Evolutionary conservation across 2,329 filamentous ascomycete species (phyloP), one percentile per base, ranked within the genome.

Genomic region (Ascosphaera aggregata): DNA sequence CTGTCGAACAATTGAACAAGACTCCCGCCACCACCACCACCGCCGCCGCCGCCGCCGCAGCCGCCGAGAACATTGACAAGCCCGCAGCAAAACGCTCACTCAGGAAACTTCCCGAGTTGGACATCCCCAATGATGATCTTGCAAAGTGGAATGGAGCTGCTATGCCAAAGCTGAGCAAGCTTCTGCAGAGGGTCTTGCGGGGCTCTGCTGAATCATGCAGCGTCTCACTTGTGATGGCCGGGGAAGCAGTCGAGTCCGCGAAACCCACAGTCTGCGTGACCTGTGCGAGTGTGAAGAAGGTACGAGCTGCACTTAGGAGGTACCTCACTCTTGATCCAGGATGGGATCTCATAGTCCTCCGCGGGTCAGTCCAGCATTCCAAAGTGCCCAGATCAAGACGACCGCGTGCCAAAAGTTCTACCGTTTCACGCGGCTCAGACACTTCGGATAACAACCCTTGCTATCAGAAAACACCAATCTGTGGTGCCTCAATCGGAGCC

Each of bases 401-500:
- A 35, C 55, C 56, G 2, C 53, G 54, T 16, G 53, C 50, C 36
- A 46, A 52, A 15, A 48, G 48, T 3, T 48, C 49, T 3, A 45
- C 44, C 17, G 47, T 47, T 19, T 44, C 49, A 5, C 48, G 51
- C 20, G 45, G 48, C 31, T 47, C 48, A 15, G 47, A 49, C 3
- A 50, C 50, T 41, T 43, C 46, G 18, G 51, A 51, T 36, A 45
- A 49, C 22, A 93, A 91, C 49, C 73, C 73, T 1, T 73, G 73
- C 42, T 86, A 81, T 51, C 85, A 95, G 54, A 65, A 75, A 47
- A 68, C 69, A 17, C 86, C 86, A 1, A 58, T 71, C 0, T 93
- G 85, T 47, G 86, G 86, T 1, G 86, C 86, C 5, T 93, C 84
- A 34, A 94, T 95, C 42, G 86, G 86, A 4, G 85, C 85, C 1